Evolutionary conservation across 805 yeast species (phyloP).

Genomic region (Suhomyces prunicola): DNA sequence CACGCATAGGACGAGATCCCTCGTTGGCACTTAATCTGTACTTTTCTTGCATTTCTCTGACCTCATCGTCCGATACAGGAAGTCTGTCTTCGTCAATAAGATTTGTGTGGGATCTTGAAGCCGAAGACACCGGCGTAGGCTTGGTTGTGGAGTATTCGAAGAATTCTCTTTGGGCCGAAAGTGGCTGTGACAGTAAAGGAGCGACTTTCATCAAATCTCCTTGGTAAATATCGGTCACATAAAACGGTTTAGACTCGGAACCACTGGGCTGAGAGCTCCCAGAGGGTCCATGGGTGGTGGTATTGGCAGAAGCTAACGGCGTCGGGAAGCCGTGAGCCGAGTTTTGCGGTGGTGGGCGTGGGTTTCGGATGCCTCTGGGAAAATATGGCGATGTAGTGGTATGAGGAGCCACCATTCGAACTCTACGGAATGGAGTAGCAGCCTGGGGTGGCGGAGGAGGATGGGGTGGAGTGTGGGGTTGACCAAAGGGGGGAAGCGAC

Average conservation of each 20-base stretch:
- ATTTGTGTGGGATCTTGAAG: background rate
- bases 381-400: conserved; percentile 8
- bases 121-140: background rate
- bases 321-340: background rate
- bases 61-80: conserved; percentile 30
- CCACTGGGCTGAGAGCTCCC: background rate
- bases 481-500: conserved; percentile 6
- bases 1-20: background rate
- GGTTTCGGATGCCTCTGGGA: conserved; percentile 6
- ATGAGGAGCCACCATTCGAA: conserved; percentile 7
- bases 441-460: conserved; percentile 3
- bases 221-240: conserved; percentile 49
- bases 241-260: conserved; percentile 8
- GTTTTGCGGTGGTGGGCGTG: background rate
- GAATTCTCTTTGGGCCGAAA: conserved; percentile 45
- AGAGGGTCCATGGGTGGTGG: background rate
- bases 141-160: conserved; percentile 19
- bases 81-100: conserved; percentile 22
- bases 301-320: background rate
- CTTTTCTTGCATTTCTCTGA: conserved; percentile 30
- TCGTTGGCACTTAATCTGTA: conserved; percentile 13
- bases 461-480: background rate
- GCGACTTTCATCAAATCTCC: conserved; percentile 46
- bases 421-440: conserved; percentile 8
- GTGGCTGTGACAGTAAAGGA: conserved; percentile 50